phyloP scores from a whole-genome alignment of 305 asterid genomes.

The Solanum hybrid region DNA sequence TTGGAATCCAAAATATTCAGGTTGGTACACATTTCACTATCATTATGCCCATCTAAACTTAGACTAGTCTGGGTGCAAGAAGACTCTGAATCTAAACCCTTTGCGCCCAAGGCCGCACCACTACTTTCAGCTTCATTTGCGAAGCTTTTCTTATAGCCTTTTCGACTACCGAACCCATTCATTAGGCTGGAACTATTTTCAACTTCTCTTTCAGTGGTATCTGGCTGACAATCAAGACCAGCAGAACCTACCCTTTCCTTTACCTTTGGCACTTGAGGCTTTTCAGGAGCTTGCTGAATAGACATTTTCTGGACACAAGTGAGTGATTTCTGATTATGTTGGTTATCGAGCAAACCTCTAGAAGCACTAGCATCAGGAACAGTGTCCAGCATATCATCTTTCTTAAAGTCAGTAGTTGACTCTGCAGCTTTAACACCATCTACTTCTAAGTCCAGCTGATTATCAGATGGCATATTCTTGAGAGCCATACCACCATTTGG shows the following conservation, averaged over 20 bases:
- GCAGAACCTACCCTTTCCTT: conserved; percentile 10
- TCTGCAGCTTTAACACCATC: conserved; percentile 11
- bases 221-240: conserved; percentile 15
- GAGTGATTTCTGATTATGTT: not conserved
- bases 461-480: conserved; percentile 1
- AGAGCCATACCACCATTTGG: not conserved
- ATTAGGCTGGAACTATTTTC: conserved; percentile 16
- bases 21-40: conserved; percentile 17
- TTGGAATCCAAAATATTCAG: conserved; percentile 11
- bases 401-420: conserved; percentile 11
- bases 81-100: conserved; percentile 29
- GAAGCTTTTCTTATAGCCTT: not conserved
- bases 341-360: not conserved
- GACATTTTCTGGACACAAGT: conserved; percentile 3
- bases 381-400: conserved; percentile 3
- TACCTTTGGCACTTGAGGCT: conserved; percentile 6
- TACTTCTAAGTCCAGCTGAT: conserved; percentile 3
- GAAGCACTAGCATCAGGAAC: conserved; percentile 10
- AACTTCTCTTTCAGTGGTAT: not conserved
- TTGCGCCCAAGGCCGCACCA: conserved; percentile 3
- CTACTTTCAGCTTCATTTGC: not conserved
- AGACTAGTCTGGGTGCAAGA: conserved; percentile 19
- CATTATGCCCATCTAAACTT: conserved; percentile 19
- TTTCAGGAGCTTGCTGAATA: conserved; percentile 9
- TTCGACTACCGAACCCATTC: conserved; percentile 12